Conservation (phyloP, 140 eudicot genomes). For the Cichorium intybus region DNA sequence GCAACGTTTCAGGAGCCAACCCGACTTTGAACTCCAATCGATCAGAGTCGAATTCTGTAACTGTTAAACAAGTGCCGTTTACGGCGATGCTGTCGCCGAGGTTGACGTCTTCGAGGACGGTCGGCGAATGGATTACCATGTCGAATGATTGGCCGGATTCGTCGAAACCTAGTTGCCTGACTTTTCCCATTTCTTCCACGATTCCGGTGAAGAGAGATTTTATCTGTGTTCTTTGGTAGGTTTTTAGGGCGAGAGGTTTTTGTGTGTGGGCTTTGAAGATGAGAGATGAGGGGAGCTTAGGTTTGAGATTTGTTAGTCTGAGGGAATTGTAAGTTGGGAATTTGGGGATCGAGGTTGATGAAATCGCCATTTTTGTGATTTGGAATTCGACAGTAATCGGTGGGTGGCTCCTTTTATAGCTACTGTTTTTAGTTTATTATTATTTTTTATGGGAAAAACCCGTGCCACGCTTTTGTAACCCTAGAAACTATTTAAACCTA, state of each 20-base stretch:
- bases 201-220: constrained; percentile 70
- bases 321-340: constrained; percentile 30
- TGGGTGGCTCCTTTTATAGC: neutral
- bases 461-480: too few relatives aligned
- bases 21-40: constrained; percentile 40
- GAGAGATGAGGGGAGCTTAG: constrained; percentile 21
- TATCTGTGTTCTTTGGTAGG: constrained; percentile 18
- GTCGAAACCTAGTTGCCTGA: constrained; percentile 46
- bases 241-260: constrained; percentile 17
- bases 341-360: constrained; percentile 21
- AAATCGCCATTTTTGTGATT: constrained; percentile 21
- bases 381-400: neutral
- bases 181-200: constrained; percentile 74
- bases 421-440: too few relatives aligned
- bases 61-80: constrained; percentile 64
- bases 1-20: constrained; percentile 49
- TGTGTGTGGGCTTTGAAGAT: constrained; percentile 25
- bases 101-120: constrained; percentile 17
- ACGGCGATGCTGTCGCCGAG: constrained; percentile 64
- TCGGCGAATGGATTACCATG: constrained; percentile 38
- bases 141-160: constrained; percentile 39
- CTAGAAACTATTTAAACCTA: too few relatives aligned
- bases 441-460: neutral
- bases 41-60: constrained; percentile 35
- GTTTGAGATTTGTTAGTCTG: constrained; percentile 34